phyloP scores from a whole-genome alignment of 768 basidiomycete species.

The Rhizopogon salebrosus region DNA sequence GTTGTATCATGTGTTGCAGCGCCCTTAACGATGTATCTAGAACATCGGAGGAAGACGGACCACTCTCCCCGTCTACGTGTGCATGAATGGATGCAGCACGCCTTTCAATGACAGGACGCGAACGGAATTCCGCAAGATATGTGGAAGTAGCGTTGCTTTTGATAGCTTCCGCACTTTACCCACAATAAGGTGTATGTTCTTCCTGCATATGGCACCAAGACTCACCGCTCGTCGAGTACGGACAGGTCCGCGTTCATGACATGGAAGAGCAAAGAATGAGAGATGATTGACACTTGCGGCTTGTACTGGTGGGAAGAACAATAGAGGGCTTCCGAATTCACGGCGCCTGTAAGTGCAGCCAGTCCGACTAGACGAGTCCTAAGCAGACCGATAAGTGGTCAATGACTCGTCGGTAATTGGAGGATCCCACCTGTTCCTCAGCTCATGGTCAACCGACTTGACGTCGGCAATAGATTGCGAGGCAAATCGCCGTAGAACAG shows the following conservation, averaged over 20 bases:
- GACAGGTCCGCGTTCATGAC: slow-evolving; percentile 57
- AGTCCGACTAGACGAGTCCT: slow-evolving; percentile 86
- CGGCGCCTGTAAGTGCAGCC: slow-evolving; percentile 72
- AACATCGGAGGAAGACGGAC: slow-evolving; percentile 71
- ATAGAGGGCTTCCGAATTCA: slow-evolving; percentile 82
- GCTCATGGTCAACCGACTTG: slow-evolving; percentile 57
- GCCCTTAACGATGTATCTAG: slow-evolving; percentile 69
- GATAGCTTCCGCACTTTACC: slow-evolving; percentile 49
- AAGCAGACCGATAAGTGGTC: neutral
- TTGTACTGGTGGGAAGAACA: slow-evolving; percentile 67
- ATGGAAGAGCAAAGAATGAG: slow-evolving; percentile 66
- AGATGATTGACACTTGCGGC: slow-evolving; percentile 63
- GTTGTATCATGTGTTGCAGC: slow-evolving; percentile 64
- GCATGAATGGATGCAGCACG: slow-evolving; percentile 86
- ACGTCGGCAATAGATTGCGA: slow-evolving; percentile 47
- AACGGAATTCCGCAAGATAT: slow-evolving; percentile 81
- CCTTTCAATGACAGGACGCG: slow-evolving; percentile 71
- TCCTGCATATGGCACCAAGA: neutral
- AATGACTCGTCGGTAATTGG: neutral
- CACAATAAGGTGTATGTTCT: neutral
- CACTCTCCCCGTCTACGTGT: slow-evolving; percentile 84
- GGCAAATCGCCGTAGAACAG: slow-evolving; percentile 61
- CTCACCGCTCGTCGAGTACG: slow-evolving; percentile 64
- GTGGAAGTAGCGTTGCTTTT: slow-evolving; percentile 70
- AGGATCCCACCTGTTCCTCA: slow-evolving; percentile 60